Evolutionary conservation across 2,329 filamentous ascomycete genomes (phyloP).

Genomic region (Cercospora citrullina): DNA sequence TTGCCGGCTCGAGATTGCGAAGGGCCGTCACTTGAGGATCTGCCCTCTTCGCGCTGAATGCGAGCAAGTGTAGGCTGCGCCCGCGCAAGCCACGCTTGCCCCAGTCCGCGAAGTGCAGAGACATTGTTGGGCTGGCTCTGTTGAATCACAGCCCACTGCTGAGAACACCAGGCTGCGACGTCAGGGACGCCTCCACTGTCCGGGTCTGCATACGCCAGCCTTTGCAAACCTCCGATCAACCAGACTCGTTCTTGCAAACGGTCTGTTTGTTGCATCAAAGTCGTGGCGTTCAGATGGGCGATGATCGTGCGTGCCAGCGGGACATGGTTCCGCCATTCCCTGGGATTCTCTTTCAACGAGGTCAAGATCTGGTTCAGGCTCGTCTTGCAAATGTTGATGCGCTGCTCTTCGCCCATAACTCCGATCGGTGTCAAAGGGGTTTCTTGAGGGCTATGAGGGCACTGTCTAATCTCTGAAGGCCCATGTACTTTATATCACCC

Average conservation of each 20-base stretch:
- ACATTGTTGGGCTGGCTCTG: conserved; percentile 48
- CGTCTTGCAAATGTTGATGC: conserved; percentile 35
- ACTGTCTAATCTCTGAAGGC: background rate
- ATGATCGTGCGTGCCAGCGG: conserved; percentile 43
- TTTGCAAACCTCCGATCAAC: conserved; percentile 50
- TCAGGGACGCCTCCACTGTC: conserved; percentile 50
- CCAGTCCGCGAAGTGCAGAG: conserved; percentile 50
- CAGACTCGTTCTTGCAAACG: conserved; percentile 44
- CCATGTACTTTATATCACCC: background rate
- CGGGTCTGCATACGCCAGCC: conserved; percentile 52
- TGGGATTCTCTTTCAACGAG: conserved; percentile 38
- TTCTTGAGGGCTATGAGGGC: background rate
- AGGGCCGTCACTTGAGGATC: conserved; percentile 42
- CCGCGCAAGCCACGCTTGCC: conserved; percentile 53
- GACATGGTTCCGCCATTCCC: conserved; percentile 31
- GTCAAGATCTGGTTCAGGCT: conserved; percentile 38
- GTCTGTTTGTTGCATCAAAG: conserved; percentile 41
- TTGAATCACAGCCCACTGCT: conserved; percentile 49
- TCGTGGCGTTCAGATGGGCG: conserved; percentile 42
- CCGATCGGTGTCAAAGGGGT: background rate
- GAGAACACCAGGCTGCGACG: conserved; percentile 53
- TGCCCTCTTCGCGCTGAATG: conserved; percentile 49
- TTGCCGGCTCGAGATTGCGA: conserved; percentile 33
- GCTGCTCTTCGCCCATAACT: conserved; percentile 35
- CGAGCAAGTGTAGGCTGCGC: conserved; percentile 52